A percentile compares a stretch with the other conserved stretches of the same genome.
These are phyloP conservation scores for Colletotrichum siamense DNA, from an alignment of 2,329 filamentous ascomycete species.

Conservation along the genomic window DNA sequence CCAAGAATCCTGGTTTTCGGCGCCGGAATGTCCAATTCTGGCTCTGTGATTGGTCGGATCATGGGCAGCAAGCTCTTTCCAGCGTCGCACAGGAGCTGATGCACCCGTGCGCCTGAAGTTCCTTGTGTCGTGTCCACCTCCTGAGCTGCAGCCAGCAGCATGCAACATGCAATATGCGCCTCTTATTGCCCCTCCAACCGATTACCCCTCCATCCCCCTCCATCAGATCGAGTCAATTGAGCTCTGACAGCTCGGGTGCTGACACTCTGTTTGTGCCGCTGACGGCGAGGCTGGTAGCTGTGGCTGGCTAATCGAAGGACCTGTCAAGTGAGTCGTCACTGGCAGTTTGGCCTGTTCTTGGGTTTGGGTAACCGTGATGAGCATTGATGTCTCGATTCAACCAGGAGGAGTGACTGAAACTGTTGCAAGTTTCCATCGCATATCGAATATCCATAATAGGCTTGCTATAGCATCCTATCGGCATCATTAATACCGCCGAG, in stretches of 20 bases:
- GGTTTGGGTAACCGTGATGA: not conserved
- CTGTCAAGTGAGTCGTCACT: not conserved
- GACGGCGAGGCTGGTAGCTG: not conserved
- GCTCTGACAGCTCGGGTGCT: not conserved
- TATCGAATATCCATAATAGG: not conserved
- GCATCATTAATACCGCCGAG: not conserved
- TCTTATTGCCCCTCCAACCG: not conserved
- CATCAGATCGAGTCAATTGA: not conserved
- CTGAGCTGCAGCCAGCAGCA: not conserved
- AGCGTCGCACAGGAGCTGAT: not conserved
- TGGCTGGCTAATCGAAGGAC: not conserved
- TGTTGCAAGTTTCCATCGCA: not conserved
- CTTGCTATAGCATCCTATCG: not conserved
- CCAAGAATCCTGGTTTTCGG: not conserved
- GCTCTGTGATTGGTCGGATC: not conserved
- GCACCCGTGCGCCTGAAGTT: not conserved
- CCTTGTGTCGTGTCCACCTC: not conserved
- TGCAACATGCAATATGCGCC: not conserved
- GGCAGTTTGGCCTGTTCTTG: not conserved
- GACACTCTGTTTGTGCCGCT: not conserved
- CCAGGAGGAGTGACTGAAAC: not conserved
- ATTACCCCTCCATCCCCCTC: constrained; percentile 1
- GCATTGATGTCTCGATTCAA: not conserved
- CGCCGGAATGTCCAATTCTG: not conserved
- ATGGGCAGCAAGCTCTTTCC: not conserved